These are phyloP conservation scores for Bacterosira constricta DNA, from an alignment of 108 stramenopile species.

Conservation along the genomic window DNA sequence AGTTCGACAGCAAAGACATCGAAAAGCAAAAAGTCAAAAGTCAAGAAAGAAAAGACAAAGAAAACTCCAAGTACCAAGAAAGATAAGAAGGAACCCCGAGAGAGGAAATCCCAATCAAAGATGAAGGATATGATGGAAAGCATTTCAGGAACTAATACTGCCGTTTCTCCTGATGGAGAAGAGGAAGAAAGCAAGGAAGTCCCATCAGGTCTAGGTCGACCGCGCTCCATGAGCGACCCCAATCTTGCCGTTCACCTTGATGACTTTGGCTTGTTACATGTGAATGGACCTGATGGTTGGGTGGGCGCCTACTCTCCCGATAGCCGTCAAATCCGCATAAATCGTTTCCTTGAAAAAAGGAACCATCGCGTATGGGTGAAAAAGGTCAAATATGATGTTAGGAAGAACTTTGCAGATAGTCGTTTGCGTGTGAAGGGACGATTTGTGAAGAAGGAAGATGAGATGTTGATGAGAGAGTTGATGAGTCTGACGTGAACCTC, in stretches of 20 bases:
- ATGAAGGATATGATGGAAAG: conserved; percentile 57
- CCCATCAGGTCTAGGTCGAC: conserved; percentile 74
- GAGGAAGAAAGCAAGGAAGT: conserved; percentile 57
- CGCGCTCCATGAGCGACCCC: conserved; percentile 85
- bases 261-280: conserved; percentile 70
- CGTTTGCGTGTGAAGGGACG: conserved; percentile 96
- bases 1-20: conserved; percentile 32
- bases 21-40: conserved; percentile 23
- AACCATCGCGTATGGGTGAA: conserved; percentile 96
- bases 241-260: conserved; percentile 63
- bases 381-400: conserved; percentile 97
- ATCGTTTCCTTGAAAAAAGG: conserved; percentile 92
- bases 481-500: conserved; percentile 83
- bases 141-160: conserved; percentile 32
- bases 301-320: conserved; percentile 98
- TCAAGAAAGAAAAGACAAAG: conserved; percentile 38
- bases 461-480: conserved; percentile 91
- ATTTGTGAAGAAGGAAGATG: conserved; percentile 99
- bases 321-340: conserved; percentile 84
- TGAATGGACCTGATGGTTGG: conserved; percentile 87
- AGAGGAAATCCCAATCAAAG: conserved; percentile 31
- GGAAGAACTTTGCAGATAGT: conserved; percentile 99
- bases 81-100: conserved; percentile 56
- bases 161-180: conserved; percentile 10
- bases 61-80: conserved; percentile 50